These are phyloP conservation scores for Penicillium sp. DNA, from an alignment of 2,329 filamentous ascomycete genomes.

Conservation along the genomic window DNA sequence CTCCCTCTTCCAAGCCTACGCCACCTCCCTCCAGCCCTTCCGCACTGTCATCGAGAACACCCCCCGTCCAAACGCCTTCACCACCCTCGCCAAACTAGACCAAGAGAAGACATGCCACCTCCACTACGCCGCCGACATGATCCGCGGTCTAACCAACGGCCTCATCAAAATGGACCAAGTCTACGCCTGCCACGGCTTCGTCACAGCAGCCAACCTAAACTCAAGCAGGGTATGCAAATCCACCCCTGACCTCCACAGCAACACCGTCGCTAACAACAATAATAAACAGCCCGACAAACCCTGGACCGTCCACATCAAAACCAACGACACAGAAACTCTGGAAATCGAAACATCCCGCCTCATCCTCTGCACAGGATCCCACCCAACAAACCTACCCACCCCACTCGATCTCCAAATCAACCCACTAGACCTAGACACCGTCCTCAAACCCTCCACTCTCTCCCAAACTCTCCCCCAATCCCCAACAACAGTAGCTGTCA, in stretches of 20 bases:
- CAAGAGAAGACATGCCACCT: constrained; percentile 63
- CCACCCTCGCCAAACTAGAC: constrained; percentile 56
- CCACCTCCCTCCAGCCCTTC: constrained; percentile 58
- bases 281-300: not conserved
- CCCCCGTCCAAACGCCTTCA: constrained; percentile 59
- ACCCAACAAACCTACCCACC: constrained; percentile 51
- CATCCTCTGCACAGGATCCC: constrained; percentile 64
- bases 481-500: constrained; percentile 56
- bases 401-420: constrained; percentile 48
- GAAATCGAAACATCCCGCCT: constrained; percentile 50
- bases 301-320: constrained; percentile 40
- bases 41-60: constrained; percentile 54
- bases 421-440: constrained; percentile 59
- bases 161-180: constrained; percentile 43
- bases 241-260: too few species aligned
- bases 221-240: constrained; percentile 31
- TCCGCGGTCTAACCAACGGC: constrained; percentile 50
- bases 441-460: constrained; percentile 59
- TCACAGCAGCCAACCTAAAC: constrained; percentile 38
- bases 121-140: constrained; percentile 62
- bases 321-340: constrained; percentile 31
- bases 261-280: constrained; percentile 14
- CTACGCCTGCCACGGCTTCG: constrained; percentile 36
- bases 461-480: constrained; percentile 44
- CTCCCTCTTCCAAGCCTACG: constrained; percentile 62